Base-by-base conservation (phyloP, 768 basidiomycete genomes). In the Hericium coralloides region DNA sequence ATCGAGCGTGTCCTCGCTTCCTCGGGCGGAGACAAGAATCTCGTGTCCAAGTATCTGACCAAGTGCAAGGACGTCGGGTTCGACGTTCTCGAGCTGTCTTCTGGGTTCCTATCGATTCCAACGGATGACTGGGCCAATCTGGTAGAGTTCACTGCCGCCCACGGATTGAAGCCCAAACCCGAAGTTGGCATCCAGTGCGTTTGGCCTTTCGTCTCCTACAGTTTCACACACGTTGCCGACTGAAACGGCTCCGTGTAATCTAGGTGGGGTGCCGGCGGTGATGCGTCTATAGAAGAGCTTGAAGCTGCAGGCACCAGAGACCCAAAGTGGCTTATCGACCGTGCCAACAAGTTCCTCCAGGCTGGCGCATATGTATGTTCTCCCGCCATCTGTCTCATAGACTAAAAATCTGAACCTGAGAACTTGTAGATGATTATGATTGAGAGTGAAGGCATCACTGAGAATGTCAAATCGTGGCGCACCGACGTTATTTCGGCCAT, bases 381-480 rank as follows among this genome's bases (percentile, higher is more conserved):
- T n/a, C 23, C 43, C 23, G 37, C 26, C 43, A n/a, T 45, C 20
- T 20, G 43, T 45, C n/a, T 18, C 1, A 17, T 45, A 20, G n/a
- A 20, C n/a, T 43, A 43, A 14, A 15, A 14, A 15, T 22, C n/a
- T 53, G 12, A 31, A 31, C 5, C 14, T 36, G n/a, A 22, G 14
- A 18, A 56, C 51, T 45, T 37, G n/a, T 60, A 77, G 66, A 74
- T 74, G 67, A 70, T 76, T 48, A 73, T 75, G 75, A 78, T 76
- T 50, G 75, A 78, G 60, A 74, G 72, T 55, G 76, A 75, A 57
- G 74, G 75, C 12, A 76, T 77, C 60, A 76, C 75, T 0, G 76
- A 77, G 62, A 77, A 77, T 63, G 75, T 77, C 26, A 63, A 66
- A 41, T 61, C 57, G 15, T 75, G 71, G 73, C 69, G 73, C 7